phyloP scores from a whole-genome alignment of 306 rosid species.

The Glycine tomentella region DNA sequence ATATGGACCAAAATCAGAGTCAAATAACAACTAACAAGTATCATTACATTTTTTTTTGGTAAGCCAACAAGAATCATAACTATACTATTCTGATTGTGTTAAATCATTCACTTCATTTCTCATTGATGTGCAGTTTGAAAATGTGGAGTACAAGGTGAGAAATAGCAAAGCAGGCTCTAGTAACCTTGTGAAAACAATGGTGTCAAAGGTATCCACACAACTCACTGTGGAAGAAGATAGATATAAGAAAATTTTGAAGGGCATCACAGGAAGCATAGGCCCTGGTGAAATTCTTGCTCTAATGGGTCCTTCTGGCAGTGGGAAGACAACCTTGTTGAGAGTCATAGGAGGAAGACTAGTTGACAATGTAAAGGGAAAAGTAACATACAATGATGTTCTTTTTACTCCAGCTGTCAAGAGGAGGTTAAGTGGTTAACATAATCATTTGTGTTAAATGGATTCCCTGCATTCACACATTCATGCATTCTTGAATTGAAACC shows the following conservation, averaged over 20 bases:
- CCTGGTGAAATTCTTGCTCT: constrained; percentile 96
- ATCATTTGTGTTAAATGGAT: not conserved
- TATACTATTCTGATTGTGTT: not conserved
- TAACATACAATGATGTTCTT: constrained; percentile 78
- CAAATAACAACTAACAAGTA: not conserved
- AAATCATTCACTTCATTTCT: not conserved
- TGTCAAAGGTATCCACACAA: constrained; percentile 63
- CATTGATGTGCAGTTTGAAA: constrained; percentile 78
- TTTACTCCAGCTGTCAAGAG: constrained; percentile 78
- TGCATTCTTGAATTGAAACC: not conserved
- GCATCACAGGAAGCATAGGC: constrained; percentile 91
- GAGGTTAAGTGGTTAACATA: constrained; percentile 70
- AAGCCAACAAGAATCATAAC: not conserved
- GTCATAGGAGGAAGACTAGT: constrained; percentile 83
- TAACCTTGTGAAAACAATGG: constrained; percentile 63
- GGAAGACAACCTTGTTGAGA: constrained; percentile 89
- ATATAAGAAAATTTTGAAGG: constrained; percentile 78
- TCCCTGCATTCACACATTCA: not conserved
- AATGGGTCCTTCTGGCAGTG: constrained; percentile 99
- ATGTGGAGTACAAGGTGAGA: constrained; percentile 82
- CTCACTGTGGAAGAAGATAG: constrained; percentile 58
- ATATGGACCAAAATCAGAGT: not conserved
- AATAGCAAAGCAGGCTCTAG: constrained; percentile 51
- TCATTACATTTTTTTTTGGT: constrained; percentile 1
- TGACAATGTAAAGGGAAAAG: constrained; percentile 76